Base-by-base conservation (phyloP, 2,329 filamentous ascomycete genomes). In the Xylaria sp. region DNA sequence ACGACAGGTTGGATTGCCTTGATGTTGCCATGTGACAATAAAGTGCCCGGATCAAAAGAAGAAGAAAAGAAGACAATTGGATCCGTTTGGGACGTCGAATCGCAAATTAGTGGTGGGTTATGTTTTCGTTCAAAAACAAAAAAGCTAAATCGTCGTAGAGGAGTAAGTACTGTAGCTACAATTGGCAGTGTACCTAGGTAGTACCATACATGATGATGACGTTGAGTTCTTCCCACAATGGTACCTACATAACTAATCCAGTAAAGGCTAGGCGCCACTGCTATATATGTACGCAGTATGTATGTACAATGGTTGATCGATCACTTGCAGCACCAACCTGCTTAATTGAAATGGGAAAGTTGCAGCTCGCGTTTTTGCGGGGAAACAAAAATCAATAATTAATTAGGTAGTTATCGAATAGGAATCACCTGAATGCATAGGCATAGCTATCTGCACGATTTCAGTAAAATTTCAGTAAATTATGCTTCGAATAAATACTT, bases 151-250 rank as follows among this genome's bases (percentile, higher is more conserved):
- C 22, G 49, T 36, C 29, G 20, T 45, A 22, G 20, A 11, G 29
- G n/a, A 10, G 20, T 50, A 50, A 3, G 17, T 33, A 5, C 4
- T 33, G 5, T 17, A 17, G 17, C 36, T 38, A 11, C 11, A 38
- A 13, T 38, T 17, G 13, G 11, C 36, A 38, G 10, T 39, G 36
- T 47, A 47, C 20, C 9, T 13, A 13, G 10, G 20, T 45, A 51
- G 44, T 63, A 38, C 50, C 44, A 36, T 55, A 22, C 45, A 63
- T 49, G 59, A 33, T 53, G 57, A 69, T 69, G 66, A 69, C 66
- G 66, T 69, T 25, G 54, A 61, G 38, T 39, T 60, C 49, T 57
- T 66, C 63, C 55, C 39, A 49, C 57, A 63, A 51, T 29, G 49
- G 53, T 22, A 62, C 62, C 15, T 54, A 62, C 62, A 15, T 54